Conservation (phyloP, 1,139 yeast genomes). For the Geotrichum klebahnii region DNA sequence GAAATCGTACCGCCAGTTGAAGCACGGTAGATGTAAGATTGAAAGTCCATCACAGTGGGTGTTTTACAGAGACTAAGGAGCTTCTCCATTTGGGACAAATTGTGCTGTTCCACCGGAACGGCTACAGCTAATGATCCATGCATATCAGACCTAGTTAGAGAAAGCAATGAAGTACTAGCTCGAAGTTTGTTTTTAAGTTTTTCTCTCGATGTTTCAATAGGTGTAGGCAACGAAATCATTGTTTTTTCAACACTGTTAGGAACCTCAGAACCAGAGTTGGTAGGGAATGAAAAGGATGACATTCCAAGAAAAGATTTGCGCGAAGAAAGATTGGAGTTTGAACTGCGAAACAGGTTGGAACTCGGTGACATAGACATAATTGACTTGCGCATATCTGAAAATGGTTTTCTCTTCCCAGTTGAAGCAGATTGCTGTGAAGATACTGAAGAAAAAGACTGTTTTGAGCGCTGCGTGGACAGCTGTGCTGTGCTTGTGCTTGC, state of each 20-base stretch:
- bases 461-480: constrained; percentile 5
- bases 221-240: constrained; percentile 56
- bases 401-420: background rate
- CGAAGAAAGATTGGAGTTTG: constrained; percentile 3
- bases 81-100: constrained; percentile 35
- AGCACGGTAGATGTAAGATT: constrained; percentile 31
- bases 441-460: constrained; percentile 1
- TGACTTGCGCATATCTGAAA: constrained; percentile 6
- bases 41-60: constrained; percentile 33
- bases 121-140: constrained; percentile 29
- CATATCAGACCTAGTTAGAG: constrained; percentile 35
- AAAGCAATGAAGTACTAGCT: constrained; percentile 51
- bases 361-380: constrained; percentile 8
- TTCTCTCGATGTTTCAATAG: constrained; percentile 52
- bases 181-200: constrained; percentile 51
- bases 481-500: background rate
- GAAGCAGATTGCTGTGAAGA: constrained; percentile 4
- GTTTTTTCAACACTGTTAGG: constrained; percentile 27
- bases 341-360: constrained; percentile 6
- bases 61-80: constrained; percentile 36
- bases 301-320: constrained; percentile 11
- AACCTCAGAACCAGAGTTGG: background rate
- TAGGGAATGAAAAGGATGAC: constrained; percentile 10
- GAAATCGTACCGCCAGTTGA: constrained; percentile 26
- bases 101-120: constrained; percentile 36